Evolutionary conservation across 2,329 filamentous ascomycete species (phyloP).

Genomic region (Knoxdaviesia proteae): DNA sequence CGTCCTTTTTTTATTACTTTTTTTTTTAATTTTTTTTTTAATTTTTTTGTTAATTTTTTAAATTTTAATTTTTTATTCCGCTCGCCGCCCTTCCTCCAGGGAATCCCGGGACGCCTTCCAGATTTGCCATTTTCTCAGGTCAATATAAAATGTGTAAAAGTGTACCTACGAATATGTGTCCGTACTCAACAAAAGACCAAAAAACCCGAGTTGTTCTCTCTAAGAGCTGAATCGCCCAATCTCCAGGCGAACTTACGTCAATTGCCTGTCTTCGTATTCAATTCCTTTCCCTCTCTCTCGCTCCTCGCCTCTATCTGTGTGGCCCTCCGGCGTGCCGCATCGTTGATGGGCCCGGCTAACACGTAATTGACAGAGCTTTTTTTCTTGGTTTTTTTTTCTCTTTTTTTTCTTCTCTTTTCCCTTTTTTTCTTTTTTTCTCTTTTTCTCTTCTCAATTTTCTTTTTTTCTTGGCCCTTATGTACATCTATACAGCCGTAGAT

Average conservation of each 20-base stretch:
- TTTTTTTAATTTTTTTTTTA: not conserved
- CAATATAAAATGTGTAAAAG: not conserved
- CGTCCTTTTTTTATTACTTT: not conserved
- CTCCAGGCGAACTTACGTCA: too few species aligned
- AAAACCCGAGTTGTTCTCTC: not conserved
- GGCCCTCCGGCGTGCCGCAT: too few species aligned
- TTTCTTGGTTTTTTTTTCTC: too few species aligned
- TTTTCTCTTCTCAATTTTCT: not conserved
- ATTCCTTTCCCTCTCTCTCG: too few species aligned
- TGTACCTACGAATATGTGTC: not conserved
- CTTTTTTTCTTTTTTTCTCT: not conserved
- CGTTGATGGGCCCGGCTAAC: too few species aligned
- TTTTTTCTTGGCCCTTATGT: not conserved
- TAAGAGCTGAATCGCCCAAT: not conserved
- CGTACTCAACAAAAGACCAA: not conserved
- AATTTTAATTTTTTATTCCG: not conserved
- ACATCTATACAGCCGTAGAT: too few species aligned
- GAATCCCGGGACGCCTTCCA: not conserved
- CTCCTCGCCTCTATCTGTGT: too few species aligned
- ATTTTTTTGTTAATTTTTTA: not conserved
- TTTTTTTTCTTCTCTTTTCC: not conserved
- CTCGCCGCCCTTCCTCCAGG: not conserved
- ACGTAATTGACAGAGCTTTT: too few species aligned
- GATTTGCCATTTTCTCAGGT: not conserved
- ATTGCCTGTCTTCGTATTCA: too few species aligned